Percentiles rank a stretch among this genome's conserved stretches.
These are phyloP conservation scores for Vigna reflexopilosa DNA, from an alignment of 306 rosid genomes.

Conservation along the genomic window DNA sequence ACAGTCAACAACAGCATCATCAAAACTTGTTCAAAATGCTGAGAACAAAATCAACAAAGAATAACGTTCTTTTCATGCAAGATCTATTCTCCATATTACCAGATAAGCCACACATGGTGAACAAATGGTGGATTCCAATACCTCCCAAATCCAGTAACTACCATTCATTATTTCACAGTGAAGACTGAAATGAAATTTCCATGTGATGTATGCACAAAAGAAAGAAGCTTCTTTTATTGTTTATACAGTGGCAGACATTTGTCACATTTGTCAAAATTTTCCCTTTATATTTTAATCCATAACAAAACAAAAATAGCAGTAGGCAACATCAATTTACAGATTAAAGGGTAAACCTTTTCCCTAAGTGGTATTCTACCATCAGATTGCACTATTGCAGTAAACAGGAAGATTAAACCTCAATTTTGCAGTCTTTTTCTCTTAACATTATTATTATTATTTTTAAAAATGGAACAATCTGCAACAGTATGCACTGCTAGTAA, in stretches of 20 bases:
- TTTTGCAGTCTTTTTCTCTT: background rate
- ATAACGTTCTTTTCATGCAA: slow-evolving; percentile 38
- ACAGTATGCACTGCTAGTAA: slow-evolving; percentile 3
- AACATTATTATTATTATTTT: background rate
- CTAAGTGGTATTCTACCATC: slow-evolving; percentile 28
- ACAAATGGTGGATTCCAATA: background rate
- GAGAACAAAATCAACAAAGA: slow-evolving; percentile 46
- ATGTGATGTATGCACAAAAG: slow-evolving; percentile 6
- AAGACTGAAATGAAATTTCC: background rate
- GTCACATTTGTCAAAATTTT: slow-evolving; percentile 1
- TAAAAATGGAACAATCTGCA: slow-evolving; percentile 8
- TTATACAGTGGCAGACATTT: slow-evolving; percentile 36
- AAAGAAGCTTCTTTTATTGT: slow-evolving; percentile 33
- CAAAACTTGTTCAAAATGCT: slow-evolving; percentile 42
- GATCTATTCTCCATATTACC: slow-evolving; percentile 35
- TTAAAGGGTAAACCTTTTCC: background rate
- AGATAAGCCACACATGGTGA: background rate
- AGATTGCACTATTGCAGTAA: slow-evolving; percentile 30
- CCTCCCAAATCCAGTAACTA: slow-evolving; percentile 1
- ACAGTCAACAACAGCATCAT: slow-evolving; percentile 52
- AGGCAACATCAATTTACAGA: slow-evolving; percentile 31
- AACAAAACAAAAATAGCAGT: slow-evolving; percentile 37
- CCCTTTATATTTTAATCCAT: background rate
- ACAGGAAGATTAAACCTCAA: slow-evolving; percentile 8
- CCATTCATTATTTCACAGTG: slow-evolving; percentile 2